These are phyloP conservation scores for Teunomyces funiuensis DNA, from an alignment of 805 yeast species.

Conservation along the genomic window DNA sequence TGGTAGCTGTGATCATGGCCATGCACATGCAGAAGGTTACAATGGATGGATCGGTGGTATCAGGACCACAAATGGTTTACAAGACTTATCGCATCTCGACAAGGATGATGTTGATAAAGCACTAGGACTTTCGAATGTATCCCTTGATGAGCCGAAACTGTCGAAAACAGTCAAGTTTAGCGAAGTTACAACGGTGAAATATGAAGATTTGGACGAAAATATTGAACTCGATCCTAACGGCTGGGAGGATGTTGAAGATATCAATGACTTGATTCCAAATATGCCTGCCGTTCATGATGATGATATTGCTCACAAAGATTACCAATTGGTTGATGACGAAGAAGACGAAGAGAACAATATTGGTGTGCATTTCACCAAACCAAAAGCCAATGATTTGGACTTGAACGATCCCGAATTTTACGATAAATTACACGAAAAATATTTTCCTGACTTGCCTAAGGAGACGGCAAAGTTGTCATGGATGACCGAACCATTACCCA, in stretches of 20 bases:
- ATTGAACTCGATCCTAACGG: constrained; percentile 33
- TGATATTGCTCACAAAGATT: constrained; percentile 41
- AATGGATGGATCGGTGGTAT: constrained; percentile 44
- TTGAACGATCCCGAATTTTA: constrained; percentile 76
- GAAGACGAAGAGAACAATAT: constrained; percentile 42
- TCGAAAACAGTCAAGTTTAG: constrained; percentile 34
- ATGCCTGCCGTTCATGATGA: constrained; percentile 33
- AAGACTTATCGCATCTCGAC: constrained; percentile 33
- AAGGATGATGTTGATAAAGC: constrained; percentile 37
- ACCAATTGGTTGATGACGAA: constrained; percentile 33
- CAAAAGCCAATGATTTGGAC: constrained; percentile 47
- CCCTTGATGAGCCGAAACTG: constrained; percentile 16
- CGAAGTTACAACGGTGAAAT: constrained; percentile 27
- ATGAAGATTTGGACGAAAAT: constrained; percentile 27
- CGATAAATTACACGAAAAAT: constrained; percentile 76
- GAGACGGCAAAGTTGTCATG: constrained; percentile 83
- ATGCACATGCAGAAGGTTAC: constrained; percentile 39
- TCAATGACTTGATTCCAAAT: constrained; percentile 52
- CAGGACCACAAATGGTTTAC: constrained; percentile 34
- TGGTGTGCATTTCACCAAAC: constrained; percentile 67
- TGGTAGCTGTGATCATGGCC: constrained; percentile 13
- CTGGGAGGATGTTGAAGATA: constrained; percentile 51
- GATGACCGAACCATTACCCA: constrained; percentile 73
- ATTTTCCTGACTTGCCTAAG: constrained; percentile 84
- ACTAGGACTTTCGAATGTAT: constrained; percentile 31